These are phyloP conservation scores for Ceratocystis destructans DNA, from an alignment of 2,329 filamentous ascomycete genomes.

Conservation along the genomic window DNA sequence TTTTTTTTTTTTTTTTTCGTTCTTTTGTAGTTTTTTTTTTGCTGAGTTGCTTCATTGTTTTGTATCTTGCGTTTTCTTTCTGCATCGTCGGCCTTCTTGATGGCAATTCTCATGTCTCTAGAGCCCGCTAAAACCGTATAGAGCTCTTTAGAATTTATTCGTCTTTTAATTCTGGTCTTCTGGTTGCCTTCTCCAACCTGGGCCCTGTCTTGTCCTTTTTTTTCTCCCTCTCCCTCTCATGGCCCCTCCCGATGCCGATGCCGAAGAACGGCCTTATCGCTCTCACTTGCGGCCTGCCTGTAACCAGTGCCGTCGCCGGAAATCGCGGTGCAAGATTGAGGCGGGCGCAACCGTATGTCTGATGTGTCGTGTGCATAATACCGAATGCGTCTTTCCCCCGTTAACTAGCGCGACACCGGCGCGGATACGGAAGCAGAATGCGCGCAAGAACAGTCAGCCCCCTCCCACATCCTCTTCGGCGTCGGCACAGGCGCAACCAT, in stretches of 20 bases:
- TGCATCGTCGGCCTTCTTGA: not conserved
- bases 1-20: not conserved
- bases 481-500: not conserved
- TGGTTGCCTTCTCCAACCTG: not conserved
- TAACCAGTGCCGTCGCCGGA: constrained; percentile 44
- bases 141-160: not conserved
- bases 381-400: constrained; percentile 41
- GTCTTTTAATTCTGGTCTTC: not conserved
- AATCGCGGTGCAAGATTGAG: constrained; percentile 48
- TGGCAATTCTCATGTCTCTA: not conserved
- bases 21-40: not conserved
- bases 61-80: not conserved
- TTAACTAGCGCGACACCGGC: constrained; percentile 21
- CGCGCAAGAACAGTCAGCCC: constrained; percentile 8
- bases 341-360: constrained; percentile 39
- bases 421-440: constrained; percentile 18
- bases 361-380: constrained; percentile 44
- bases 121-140: not conserved
- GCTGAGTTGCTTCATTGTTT: not conserved
- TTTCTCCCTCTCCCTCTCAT: not conserved
- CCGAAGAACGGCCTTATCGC: constrained; percentile 38
- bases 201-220: not conserved
- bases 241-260: constrained; percentile 3
- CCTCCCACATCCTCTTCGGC: not conserved
- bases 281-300: constrained; percentile 50